A percentile compares a stretch with the other conserved stretches of the same genome.
These are phyloP conservation scores for Colletotrichum cordylinicola DNA, from an alignment of 2,329 filamentous ascomycete genomes.

Conservation along the genomic window DNA sequence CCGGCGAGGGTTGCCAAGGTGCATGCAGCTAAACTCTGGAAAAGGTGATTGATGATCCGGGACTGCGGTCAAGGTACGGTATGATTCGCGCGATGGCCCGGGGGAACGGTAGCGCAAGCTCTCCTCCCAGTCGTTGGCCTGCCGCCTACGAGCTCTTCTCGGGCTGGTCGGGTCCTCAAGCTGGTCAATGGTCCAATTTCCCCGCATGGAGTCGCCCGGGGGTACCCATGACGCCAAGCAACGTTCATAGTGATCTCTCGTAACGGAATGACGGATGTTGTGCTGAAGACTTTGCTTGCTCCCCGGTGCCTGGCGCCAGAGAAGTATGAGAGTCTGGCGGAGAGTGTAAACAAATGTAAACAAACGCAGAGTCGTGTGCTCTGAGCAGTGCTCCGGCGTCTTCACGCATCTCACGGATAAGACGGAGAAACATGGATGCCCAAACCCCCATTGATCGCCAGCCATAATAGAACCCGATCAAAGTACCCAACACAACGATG, in stretches of 20 bases:
- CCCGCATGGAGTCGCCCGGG: constrained; percentile 5
- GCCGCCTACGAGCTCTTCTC: background rate
- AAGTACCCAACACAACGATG: background rate
- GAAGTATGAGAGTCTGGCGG: background rate
- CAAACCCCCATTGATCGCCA: background rate
- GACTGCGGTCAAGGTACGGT: background rate
- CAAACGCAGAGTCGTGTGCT: background rate
- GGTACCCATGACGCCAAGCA: background rate
- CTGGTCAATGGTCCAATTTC: constrained; percentile 1
- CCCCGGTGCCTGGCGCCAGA: background rate
- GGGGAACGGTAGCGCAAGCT: background rate
- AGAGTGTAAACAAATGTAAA: background rate
- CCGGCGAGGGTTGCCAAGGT: background rate
- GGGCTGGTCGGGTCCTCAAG: background rate
- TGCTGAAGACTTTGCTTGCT: background rate
- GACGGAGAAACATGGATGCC: background rate
- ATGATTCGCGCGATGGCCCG: constrained; percentile 1
- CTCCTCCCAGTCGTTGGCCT: background rate
- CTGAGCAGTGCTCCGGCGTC: background rate
- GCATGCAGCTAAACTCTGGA: background rate
- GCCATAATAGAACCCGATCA: background rate
- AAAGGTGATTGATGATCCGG: constrained; percentile 6
- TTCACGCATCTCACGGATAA: background rate
- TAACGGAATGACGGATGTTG: background rate
- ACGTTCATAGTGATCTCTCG: background rate